Evolutionary conservation across 2,329 filamentous ascomycete species (phyloP).

Genomic region (Aspergillus chevalieri): DNA sequence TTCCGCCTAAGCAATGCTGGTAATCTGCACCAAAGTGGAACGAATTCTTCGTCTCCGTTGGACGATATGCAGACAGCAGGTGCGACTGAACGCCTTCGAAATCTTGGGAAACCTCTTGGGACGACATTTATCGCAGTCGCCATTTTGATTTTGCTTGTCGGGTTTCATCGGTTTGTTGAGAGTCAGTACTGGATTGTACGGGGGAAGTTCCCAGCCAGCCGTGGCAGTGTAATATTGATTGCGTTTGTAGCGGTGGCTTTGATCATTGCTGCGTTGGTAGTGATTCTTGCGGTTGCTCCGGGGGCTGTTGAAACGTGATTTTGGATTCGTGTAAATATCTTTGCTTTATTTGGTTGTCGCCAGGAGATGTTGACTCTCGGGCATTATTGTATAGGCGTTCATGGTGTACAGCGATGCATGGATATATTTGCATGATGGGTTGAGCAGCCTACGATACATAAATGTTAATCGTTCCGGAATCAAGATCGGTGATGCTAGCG

Average conservation of each 20-base stretch:
- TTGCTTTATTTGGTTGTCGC: not conserved
- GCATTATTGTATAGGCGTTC: not conserved
- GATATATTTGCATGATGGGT: no score
- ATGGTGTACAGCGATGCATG: no score
- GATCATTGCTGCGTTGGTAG: conserved; percentile 54
- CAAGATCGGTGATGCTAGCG: no score
- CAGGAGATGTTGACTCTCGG: not conserved
- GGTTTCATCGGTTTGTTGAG: conserved; percentile 62
- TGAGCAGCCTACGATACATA: no score
- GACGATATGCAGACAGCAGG: conserved; percentile 13
- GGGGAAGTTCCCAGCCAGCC: conserved; percentile 60
- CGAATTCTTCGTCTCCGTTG: conserved; percentile 10
- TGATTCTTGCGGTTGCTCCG: conserved; percentile 53
- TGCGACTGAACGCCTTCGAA: conserved; percentile 33
- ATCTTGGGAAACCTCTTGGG: conserved; percentile 56
- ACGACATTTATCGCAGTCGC: conserved; percentile 59
- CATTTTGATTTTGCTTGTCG: conserved; percentile 55
- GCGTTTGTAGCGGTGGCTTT: conserved; percentile 50
- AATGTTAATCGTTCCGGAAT: no score
- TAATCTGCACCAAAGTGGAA: not conserved
- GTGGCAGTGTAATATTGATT: conserved; percentile 57
- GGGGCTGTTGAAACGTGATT: conserved; percentile 25
- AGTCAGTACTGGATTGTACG: conserved; percentile 61
- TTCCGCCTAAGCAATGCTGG: conserved; percentile 56
- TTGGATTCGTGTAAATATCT: not conserved